Evolutionary conservation across 2,329 filamentous ascomycete species (phyloP).

Genomic region (Colletotrichum falcatum): DNA sequence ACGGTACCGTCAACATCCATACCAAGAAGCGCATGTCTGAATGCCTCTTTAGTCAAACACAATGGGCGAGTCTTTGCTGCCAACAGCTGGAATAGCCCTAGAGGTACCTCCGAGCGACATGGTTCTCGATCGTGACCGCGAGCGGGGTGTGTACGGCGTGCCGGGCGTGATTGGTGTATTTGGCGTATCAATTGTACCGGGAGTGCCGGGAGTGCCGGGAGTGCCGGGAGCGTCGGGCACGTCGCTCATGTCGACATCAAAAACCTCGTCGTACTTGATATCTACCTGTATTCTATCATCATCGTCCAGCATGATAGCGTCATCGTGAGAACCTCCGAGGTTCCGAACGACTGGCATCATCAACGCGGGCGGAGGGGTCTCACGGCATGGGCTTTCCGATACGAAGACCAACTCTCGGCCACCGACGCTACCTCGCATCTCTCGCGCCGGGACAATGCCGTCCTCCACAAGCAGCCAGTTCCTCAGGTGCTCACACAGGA

Average conservation of each 20-base stretch:
- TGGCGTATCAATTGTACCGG: not conserved
- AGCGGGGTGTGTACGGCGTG: not conserved
- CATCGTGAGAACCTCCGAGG: not conserved
- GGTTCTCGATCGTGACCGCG: constrained; percentile 11
- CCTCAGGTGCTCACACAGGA: constrained; percentile 62
- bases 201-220: not conserved
- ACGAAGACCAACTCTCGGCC: constrained; percentile 29
- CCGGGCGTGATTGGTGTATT: not conserved
- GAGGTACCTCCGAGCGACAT: not conserved
- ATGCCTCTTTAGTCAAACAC: constrained; percentile 4
- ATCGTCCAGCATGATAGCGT: constrained; percentile 11
- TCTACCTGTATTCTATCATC: constrained; percentile 18
- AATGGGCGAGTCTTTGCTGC: not conserved
- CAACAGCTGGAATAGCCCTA: not conserved
- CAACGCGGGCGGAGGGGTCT: not conserved
- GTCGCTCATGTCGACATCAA: constrained; percentile 25
- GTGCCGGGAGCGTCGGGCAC: not conserved
- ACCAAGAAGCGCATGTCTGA: not conserved
- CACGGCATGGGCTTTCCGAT: constrained; percentile 13
- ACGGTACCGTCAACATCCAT: not conserved
- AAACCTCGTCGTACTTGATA: constrained; percentile 28
- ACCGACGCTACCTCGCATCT: constrained; percentile 15
- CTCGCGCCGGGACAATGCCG: constrained; percentile 37
- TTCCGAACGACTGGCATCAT: not conserved
- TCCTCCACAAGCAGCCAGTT: constrained; percentile 60